phyloP scores from a whole-genome alignment of 768 basidiomycete species.

The Tylopilus rubrobrunneus region DNA sequence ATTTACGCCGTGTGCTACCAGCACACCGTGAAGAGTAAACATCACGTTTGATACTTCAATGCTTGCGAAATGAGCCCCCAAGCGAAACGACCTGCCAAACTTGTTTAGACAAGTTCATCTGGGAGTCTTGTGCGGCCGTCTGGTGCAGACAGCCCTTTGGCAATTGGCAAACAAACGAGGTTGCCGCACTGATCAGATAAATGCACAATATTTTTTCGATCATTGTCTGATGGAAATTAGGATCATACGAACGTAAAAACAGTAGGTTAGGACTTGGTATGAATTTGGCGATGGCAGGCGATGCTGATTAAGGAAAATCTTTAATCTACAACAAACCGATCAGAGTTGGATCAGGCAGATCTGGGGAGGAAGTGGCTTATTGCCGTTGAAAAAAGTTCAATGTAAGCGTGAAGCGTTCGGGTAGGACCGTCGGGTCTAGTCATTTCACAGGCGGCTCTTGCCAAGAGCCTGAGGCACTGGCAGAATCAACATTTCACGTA shows the following conservation, averaged over 20 bases:
- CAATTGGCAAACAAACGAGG: not conserved
- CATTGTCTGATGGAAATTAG: not conserved
- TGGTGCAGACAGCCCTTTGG: not conserved
- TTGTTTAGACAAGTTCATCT: not conserved
- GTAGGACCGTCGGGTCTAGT: not conserved
- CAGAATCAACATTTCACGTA: constrained; percentile 14
- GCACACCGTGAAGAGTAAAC: not conserved
- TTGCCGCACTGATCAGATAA: not conserved
- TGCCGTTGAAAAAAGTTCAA: not conserved
- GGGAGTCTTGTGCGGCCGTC: not conserved
- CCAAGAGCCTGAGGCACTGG: too few relatives aligned
- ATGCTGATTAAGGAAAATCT: constrained; percentile 9
- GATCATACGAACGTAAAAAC: not conserved
- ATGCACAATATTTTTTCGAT: not conserved
- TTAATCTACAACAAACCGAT: constrained; percentile 9
- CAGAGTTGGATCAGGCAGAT: constrained; percentile 10
- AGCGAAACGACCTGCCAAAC: not conserved
- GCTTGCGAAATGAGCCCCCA: not conserved
- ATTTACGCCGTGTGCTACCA: not conserved
- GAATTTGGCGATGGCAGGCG: not conserved
- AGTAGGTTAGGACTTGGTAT: not conserved
- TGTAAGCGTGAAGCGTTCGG: constrained; percentile 1
- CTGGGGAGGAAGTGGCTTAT: not conserved
- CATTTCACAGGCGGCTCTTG: not conserved
- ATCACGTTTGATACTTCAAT: not conserved